A percentile compares a stretch with the other conserved stretches of the same genome.
Conservation (phyloP, 768 basidiomycete species). For the Calocera viscosa region DNA sequence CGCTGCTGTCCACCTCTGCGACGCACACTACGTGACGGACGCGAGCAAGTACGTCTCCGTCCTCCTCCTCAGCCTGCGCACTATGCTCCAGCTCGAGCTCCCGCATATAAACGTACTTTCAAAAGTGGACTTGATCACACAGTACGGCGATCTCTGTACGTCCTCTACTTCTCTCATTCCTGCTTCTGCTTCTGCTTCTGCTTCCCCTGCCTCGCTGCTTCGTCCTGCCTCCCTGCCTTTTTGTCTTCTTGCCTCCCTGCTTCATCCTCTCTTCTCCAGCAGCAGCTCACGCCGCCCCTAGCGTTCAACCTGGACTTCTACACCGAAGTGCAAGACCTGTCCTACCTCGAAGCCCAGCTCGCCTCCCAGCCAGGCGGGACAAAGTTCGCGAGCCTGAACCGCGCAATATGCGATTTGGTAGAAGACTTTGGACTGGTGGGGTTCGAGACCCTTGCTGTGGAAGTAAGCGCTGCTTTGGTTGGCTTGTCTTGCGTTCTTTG, state of each 20-base stretch:
- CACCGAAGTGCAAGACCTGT: constrained; percentile 93
- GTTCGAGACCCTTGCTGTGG: constrained; percentile 93
- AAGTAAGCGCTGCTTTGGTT: constrained; percentile 41
- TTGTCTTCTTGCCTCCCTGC: neutral
- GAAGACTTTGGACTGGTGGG: constrained; percentile 88
- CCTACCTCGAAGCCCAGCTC: constrained; percentile 69
- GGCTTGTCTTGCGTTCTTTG: too few species aligned
- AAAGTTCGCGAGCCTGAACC: constrained; percentile 66
- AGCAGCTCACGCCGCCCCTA: constrained; percentile 25
- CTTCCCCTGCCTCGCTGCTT: neutral
- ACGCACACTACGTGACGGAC: constrained; percentile 95
- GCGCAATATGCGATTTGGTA: constrained; percentile 81
- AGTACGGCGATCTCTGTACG: constrained; percentile 84
- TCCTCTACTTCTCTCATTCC: constrained; percentile 7
- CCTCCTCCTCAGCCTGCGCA: constrained; percentile 77
- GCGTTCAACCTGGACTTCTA: constrained; percentile 98
- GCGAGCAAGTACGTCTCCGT: constrained; percentile 90
- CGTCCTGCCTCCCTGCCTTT: neutral
- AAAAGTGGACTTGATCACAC: constrained; percentile 81
- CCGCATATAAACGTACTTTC: constrained; percentile 96
- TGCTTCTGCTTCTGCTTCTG: neutral
- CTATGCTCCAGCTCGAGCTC: constrained; percentile 98
- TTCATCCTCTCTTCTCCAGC: neutral
- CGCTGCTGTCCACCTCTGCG: constrained; percentile 88
- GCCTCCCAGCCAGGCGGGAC: constrained; percentile 42